phyloP scores from a whole-genome alignment of 306 rosid species.

The Prinsepia uniflora region DNA sequence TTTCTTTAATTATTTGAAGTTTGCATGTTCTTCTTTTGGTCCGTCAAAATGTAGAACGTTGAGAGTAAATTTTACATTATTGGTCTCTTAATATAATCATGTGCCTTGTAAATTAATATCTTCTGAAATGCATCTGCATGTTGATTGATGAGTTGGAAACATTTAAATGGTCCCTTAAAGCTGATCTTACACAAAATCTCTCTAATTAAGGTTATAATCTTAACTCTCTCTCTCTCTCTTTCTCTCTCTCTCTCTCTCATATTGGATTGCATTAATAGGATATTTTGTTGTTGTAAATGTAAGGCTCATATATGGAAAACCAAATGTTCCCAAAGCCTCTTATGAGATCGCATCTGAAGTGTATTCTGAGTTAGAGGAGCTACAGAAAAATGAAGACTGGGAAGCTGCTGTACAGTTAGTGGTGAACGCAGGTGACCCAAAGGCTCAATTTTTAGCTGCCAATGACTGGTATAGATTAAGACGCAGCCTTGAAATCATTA shows the following conservation, averaged over 20 bases:
- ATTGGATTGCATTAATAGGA: neutral
- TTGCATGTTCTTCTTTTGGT: neutral
- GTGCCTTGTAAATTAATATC: neutral
- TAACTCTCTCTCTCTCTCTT: neutral
- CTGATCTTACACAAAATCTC: neutral
- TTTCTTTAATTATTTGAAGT: neutral
- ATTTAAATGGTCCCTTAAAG: neutral
- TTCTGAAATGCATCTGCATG: slow-evolving; percentile 3
- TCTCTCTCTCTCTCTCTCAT: neutral
- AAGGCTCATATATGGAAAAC: slow-evolving; percentile 91
- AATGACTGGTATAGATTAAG: slow-evolving; percentile 89
- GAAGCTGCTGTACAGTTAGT: slow-evolving; percentile 83
- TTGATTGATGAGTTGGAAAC: neutral
- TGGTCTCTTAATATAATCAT: neutral
- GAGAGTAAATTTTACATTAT: neutral
- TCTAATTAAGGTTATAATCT: neutral
- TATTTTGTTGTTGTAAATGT: slow-evolving; percentile 22
- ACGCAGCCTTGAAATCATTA: slow-evolving; percentile 83
- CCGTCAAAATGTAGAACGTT: neutral
- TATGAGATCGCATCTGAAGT: slow-evolving; percentile 57
- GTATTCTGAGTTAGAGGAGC: slow-evolving; percentile 51
- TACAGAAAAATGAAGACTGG: slow-evolving; percentile 67
- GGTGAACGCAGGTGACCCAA: slow-evolving; percentile 81
- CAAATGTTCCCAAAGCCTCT: slow-evolving; percentile 86
- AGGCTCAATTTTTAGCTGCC: slow-evolving; percentile 52